Evolutionary conservation across 805 yeast species (phyloP).

Genomic region (Candida andamanensis): DNA sequence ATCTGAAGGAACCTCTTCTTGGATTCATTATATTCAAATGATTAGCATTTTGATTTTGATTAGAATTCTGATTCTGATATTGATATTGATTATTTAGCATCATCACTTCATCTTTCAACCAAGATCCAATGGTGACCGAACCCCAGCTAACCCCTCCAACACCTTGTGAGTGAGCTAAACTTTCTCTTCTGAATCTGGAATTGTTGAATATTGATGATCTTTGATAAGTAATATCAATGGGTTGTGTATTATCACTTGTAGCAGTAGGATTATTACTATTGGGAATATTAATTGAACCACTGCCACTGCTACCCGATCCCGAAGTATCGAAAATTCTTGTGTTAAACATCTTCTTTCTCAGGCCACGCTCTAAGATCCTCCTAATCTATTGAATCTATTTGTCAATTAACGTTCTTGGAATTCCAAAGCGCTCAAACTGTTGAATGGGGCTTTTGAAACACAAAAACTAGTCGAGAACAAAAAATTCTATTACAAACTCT

Average conservation of each 20-base stretch:
- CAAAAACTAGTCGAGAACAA: too few relatives aligned
- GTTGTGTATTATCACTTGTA: constrained; percentile 25
- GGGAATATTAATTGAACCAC: constrained; percentile 26
- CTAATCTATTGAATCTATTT: too few relatives aligned
- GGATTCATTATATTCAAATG: constrained; percentile 12
- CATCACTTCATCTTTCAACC: constrained; percentile 93
- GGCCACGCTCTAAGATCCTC: too few relatives aligned
- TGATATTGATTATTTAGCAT: constrained; percentile 30
- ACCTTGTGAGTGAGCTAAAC: constrained; percentile 93
- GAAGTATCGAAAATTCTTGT: constrained; percentile 35
- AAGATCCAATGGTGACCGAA: constrained; percentile 86
- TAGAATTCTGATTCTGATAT: constrained; percentile 1
- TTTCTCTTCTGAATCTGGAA: constrained; percentile 67
- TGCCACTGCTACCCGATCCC: constrained; percentile 3
- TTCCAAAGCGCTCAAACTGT: too few relatives aligned
- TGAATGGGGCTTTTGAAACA: too few relatives aligned
- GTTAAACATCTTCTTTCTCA: constrained; percentile 38
- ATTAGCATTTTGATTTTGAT: constrained; percentile 2
- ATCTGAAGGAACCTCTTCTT: constrained; percentile 32
- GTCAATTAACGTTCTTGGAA: too few relatives aligned
- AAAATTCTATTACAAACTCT: too few relatives aligned
- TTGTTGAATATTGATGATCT: constrained; percentile 38
- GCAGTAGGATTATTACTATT: constrained; percentile 1
- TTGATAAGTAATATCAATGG: constrained; percentile 41
- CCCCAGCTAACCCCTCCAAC: constrained; percentile 99